Evolutionary conservation across 306 rosid genomes (phyloP).

Genomic region (Ceratonia siliqua): DNA sequence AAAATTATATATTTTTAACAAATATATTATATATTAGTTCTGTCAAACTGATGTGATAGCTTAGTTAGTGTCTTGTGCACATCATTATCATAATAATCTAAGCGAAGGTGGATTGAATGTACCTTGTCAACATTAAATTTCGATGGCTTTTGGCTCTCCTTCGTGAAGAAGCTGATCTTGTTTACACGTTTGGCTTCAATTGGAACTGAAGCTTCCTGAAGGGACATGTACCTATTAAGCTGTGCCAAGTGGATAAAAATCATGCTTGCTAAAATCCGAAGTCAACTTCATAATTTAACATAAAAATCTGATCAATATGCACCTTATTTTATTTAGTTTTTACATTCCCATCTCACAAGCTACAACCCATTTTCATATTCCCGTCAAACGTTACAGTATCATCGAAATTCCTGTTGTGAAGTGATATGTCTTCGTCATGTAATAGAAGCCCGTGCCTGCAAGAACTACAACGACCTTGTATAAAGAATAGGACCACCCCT

Average conservation of each 20-base stretch:
- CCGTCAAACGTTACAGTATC: slow-evolving; percentile 8
- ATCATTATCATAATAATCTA: not conserved
- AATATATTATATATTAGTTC: too few species aligned
- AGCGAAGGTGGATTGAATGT: not conserved
- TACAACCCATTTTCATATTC: not conserved
- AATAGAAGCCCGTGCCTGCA: slow-evolving; percentile 7
- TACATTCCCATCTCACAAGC: slow-evolving; percentile 1
- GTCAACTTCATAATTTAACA: slow-evolving; percentile 26
- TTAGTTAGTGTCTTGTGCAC: not conserved
- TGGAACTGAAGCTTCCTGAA: not conserved
- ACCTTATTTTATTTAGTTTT: not conserved
- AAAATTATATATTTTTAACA: too few species aligned
- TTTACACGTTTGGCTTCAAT: not conserved
- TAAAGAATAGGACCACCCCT: slow-evolving; percentile 35
- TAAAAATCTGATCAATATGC: not conserved
- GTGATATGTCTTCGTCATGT: slow-evolving; percentile 38
- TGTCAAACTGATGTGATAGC: not conserved
- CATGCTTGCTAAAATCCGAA: not conserved
- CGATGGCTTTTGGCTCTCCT: not conserved
- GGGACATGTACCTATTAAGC: not conserved
- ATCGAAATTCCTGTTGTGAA: slow-evolving; percentile 35
- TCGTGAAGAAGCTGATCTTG: not conserved
- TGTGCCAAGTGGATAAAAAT: not conserved
- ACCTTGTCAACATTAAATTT: not conserved
- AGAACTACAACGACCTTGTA: slow-evolving; percentile 23